Evolutionary conservation across 2,329 filamentous ascomycete genomes (phyloP).

Genomic region (Thyridium curvatum): DNA sequence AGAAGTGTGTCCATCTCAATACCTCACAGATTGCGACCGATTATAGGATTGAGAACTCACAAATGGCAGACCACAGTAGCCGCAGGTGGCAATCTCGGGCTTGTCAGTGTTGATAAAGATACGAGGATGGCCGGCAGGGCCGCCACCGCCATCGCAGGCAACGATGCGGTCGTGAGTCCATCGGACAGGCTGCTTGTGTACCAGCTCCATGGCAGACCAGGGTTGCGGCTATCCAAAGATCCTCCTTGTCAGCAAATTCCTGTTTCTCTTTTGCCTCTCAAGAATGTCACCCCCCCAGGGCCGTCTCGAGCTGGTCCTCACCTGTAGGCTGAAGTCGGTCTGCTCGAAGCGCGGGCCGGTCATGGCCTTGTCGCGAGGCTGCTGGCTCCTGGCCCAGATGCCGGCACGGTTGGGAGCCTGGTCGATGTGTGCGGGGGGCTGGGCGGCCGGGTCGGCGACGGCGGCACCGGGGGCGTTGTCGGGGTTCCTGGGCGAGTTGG

Average conservation of each 20-base stretch:
- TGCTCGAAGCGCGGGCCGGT: constrained; percentile 93
- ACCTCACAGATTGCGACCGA: background rate
- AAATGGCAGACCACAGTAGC: constrained; percentile 89
- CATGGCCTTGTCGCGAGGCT: constrained; percentile 78
- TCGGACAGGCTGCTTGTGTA: constrained; percentile 89
- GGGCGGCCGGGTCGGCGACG: constrained; percentile 27
- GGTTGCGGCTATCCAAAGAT: constrained; percentile 80
- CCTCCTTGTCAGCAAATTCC: constrained; percentile 18
- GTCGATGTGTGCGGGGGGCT: constrained; percentile 39
- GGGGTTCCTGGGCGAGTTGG: constrained; percentile 29
- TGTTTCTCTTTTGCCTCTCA: constrained; percentile 3
- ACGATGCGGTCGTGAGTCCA: constrained; percentile 83
- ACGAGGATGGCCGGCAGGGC: constrained; percentile 80
- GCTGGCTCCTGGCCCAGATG: constrained; percentile 84
- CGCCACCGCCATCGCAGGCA: constrained; percentile 87
- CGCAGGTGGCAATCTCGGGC: constrained; percentile 84
- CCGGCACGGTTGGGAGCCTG: constrained; percentile 83
- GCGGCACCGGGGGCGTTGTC: constrained; percentile 29
- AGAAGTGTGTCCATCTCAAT: too few relatives aligned
- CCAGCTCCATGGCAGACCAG: constrained; percentile 85
- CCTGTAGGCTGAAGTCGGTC: constrained; percentile 89
- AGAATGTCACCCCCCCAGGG: background rate
- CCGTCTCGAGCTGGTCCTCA: constrained; percentile 36
- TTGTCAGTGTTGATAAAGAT: constrained; percentile 99
- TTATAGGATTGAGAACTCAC: constrained; percentile 48